Conservation (phyloP, 106 monocot genomes). For the Dioscorea dumetorum region DNA sequence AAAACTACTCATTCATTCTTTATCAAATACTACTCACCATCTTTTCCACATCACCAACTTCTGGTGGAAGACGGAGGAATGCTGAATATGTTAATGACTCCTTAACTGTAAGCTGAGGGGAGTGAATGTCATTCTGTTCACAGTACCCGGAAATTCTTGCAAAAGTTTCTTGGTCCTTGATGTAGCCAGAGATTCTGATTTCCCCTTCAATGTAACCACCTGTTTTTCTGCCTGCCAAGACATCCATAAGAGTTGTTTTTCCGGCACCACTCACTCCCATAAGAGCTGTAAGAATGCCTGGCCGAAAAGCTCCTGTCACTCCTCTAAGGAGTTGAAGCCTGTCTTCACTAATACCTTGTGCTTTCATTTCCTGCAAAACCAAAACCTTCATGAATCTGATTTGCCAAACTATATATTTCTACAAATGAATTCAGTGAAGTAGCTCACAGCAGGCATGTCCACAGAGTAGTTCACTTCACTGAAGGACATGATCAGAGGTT, state of each 20-base stretch:
- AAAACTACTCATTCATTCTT: background rate
- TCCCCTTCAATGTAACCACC: slow-evolving; percentile 71
- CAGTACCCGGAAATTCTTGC: slow-evolving; percentile 72
- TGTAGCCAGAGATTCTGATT: slow-evolving; percentile 53
- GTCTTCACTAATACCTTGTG: slow-evolving; percentile 41
- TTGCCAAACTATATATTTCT: background rate
- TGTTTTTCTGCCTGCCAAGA: slow-evolving; percentile 73
- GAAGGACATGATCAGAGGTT: slow-evolving; percentile 58
- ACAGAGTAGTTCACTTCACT: slow-evolving; percentile 64
- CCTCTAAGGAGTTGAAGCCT: slow-evolving; percentile 51
- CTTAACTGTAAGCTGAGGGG: slow-evolving; percentile 58
- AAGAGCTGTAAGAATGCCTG: slow-evolving; percentile 61
- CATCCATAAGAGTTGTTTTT: slow-evolving; percentile 83
- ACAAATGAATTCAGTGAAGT: background rate
- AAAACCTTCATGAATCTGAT: background rate
- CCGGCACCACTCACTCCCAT: slow-evolving; percentile 81
- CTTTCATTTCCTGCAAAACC: slow-evolving; percentile 55
- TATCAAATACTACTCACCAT: slow-evolving; percentile 12
- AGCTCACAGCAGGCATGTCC: slow-evolving; percentile 64
- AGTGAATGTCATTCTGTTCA: slow-evolving; percentile 77
- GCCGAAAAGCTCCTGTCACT: slow-evolving; percentile 60
- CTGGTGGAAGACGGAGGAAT: slow-evolving; percentile 52
- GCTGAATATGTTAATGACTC: slow-evolving; percentile 69
- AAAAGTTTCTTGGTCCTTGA: slow-evolving; percentile 62
- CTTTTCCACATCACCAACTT: slow-evolving; percentile 36